A percentile compares a stretch with the other conserved stretches of the same genome.
Evolutionary conservation across 2,329 filamentous ascomycete genomes (phyloP).

Genomic region (Bipolaris victoriae): DNA sequence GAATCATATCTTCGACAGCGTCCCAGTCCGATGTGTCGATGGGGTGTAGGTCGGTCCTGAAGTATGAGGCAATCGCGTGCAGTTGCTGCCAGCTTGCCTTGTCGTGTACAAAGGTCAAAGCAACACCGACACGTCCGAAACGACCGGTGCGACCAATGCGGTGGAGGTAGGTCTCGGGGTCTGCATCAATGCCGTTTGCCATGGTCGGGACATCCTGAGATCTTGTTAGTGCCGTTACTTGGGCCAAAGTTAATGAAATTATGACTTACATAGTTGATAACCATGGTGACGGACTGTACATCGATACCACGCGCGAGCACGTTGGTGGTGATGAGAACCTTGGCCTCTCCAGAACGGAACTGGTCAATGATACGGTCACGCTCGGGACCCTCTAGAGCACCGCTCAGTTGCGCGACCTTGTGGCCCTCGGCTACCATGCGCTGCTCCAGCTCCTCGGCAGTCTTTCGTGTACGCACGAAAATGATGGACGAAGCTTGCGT

Average conservation of each 20-base stretch:
- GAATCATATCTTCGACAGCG: conserved; percentile 79
- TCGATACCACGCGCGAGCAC: conserved; percentile 96
- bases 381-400: conserved; percentile 80
- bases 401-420: conserved; percentile 87
- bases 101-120: conserved; percentile 92
- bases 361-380: conserved; percentile 84
- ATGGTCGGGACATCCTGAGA: conserved; percentile 62
- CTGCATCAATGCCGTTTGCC: conserved; percentile 68
- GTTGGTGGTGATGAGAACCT: conserved; percentile 97
- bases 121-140: conserved; percentile 95
- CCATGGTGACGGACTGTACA: conserved; percentile 89
- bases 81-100: conserved; percentile 80
- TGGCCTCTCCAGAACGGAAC: conserved; percentile 85
- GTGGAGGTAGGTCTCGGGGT: conserved; percentile 95
- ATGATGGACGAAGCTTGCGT: conserved; percentile 98
- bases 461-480: conserved; percentile 91
- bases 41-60: conserved; percentile 79
- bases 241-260: neutral
- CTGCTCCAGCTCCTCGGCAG: conserved; percentile 81
- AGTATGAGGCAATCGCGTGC: conserved; percentile 78
- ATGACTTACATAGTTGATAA: conserved; percentile 82
- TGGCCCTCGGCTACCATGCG: conserved; percentile 90
- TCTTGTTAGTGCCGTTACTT: conserved; percentile 18
- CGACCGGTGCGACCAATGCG: conserved; percentile 96
- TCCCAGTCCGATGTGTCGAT: conserved; percentile 92